A percentile compares a stretch with the other conserved stretches of the same genome.
phyloP scores from a whole-genome alignment of 306 rosid genomes.

The Trichosanthes cucumerina region DNA sequence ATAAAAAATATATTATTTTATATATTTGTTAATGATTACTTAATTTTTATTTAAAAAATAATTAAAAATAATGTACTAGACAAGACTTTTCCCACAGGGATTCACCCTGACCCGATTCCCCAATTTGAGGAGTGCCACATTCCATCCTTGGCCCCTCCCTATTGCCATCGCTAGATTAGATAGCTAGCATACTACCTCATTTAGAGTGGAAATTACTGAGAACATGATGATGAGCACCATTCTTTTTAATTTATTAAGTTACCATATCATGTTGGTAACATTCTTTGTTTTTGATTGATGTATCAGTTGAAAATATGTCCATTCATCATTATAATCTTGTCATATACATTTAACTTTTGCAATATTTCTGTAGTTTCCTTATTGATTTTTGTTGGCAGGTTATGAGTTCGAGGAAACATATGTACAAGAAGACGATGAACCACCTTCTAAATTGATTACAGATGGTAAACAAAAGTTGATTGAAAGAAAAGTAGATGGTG shows the following conservation, averaged over 20 bases:
- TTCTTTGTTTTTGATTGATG: not conserved
- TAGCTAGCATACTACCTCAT: not conserved
- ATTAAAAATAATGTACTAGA: not conserved
- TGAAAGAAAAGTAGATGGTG: slow-evolving; percentile 37
- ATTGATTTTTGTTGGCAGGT: slow-evolving; percentile 26
- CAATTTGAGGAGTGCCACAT: not conserved
- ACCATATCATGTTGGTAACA: not conserved
- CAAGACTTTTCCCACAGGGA: not conserved
- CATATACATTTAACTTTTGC: not conserved
- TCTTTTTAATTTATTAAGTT: not conserved
- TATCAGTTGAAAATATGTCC: not conserved
- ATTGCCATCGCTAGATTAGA: not conserved
- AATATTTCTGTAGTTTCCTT: not conserved
- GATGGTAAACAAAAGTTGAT: slow-evolving; percentile 41
- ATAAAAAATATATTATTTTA: not conserved
- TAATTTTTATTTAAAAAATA: not conserved
- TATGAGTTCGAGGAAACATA: slow-evolving; percentile 64
- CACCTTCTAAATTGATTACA: slow-evolving; percentile 45
- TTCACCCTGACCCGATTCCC: not conserved
- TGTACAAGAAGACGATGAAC: slow-evolving; percentile 70
- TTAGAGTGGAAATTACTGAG: not conserved
- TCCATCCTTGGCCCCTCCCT: not conserved
- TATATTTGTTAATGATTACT: not conserved
- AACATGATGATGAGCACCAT: not conserved
- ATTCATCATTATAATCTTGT: not conserved